phyloP scores from a whole-genome alignment of 2,329 filamentous ascomycete genomes.

The Alternaria sp. region DNA sequence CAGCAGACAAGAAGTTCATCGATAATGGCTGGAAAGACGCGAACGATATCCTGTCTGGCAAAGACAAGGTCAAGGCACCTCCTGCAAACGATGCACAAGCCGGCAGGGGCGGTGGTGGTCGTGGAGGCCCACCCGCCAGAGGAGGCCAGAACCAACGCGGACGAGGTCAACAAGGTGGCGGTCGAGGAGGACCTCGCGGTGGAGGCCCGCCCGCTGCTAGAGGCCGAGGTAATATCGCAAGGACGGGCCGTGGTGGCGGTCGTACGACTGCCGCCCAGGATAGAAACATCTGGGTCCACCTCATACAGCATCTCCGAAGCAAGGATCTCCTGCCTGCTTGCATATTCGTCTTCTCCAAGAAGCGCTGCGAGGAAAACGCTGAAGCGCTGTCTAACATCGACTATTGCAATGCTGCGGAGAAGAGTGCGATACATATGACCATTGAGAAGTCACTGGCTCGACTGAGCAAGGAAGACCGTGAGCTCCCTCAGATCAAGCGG shows the following conservation, averaged over 20 bases:
- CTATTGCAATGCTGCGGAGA: constrained; percentile 90
- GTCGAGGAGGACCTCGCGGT: constrained; percentile 59
- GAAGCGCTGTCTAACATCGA: constrained; percentile 94
- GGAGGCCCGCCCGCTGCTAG: constrained; percentile 62
- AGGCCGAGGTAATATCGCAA: constrained; percentile 83
- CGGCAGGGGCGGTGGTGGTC: constrained; percentile 58
- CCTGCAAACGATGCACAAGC: constrained; percentile 58
- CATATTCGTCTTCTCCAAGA: constrained; percentile 99
- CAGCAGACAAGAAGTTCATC: constrained; percentile 87
- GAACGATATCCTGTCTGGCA: constrained; percentile 79
- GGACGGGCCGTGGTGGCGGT: constrained; percentile 82
- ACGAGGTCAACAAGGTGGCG: constrained; percentile 50
- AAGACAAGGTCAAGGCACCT: constrained; percentile 73
- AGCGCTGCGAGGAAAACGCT: constrained; percentile 95
- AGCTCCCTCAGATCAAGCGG: constrained; percentile 89
- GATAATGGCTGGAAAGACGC: constrained; percentile 96
- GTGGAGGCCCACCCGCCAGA: constrained; percentile 53
- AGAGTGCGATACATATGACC: constrained; percentile 96
- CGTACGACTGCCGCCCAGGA: constrained; percentile 91
- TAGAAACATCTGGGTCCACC: constrained; percentile 94
- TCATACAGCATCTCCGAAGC: constrained; percentile 90
- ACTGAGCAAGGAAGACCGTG: constrained; percentile 86
- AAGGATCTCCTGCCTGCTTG: constrained; percentile 87
- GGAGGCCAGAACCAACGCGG: constrained; percentile 63
- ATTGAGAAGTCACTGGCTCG: constrained; percentile 94